These are phyloP conservation scores for Jacaranda mimosifolia DNA, from an alignment of 257 asterid species.

Conservation along the genomic window DNA sequence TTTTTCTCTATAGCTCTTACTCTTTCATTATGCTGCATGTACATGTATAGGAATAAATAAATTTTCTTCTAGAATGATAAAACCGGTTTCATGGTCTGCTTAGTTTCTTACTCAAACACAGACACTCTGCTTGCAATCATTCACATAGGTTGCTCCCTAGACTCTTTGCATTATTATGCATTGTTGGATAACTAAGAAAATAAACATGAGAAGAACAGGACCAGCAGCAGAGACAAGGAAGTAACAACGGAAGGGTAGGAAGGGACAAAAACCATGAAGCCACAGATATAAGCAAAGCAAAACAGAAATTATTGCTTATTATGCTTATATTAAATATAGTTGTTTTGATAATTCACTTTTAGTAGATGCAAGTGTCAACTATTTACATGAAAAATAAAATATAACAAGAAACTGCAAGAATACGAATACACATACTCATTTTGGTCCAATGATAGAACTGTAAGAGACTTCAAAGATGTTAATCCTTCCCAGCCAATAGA, in stretches of 20 bases:
- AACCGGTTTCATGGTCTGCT: conserved; percentile 4
- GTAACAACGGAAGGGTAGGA: neutral
- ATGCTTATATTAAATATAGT: conserved; percentile 11
- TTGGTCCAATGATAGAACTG: conserved; percentile 62
- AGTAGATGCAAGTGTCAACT: conserved; percentile 3
- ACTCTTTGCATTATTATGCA: neutral
- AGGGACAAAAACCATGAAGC: neutral
- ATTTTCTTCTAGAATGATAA: neutral
- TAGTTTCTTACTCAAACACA: neutral
- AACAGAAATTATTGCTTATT: neutral
- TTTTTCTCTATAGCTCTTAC: conserved; percentile 10
- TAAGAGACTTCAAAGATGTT: conserved; percentile 68
- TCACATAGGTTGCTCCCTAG: conserved; percentile 2
- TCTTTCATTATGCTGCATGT: conserved; percentile 9
- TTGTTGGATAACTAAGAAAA: conserved; percentile 1
- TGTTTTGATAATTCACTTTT: neutral
- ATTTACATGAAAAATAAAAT: conserved; percentile 14
- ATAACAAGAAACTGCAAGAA: conserved; percentile 23
- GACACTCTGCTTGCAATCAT: conserved; percentile 15
- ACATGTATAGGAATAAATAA: neutral
- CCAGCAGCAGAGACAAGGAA: conserved; percentile 2
- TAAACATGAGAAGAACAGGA: neutral
- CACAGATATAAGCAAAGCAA: conserved; percentile 1
- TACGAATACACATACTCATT: conserved; percentile 60
- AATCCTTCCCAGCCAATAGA: conserved; percentile 83